phyloP scores from a whole-genome alignment of 768 basidiomycete species.

The Boletus rubropictus region DNA sequence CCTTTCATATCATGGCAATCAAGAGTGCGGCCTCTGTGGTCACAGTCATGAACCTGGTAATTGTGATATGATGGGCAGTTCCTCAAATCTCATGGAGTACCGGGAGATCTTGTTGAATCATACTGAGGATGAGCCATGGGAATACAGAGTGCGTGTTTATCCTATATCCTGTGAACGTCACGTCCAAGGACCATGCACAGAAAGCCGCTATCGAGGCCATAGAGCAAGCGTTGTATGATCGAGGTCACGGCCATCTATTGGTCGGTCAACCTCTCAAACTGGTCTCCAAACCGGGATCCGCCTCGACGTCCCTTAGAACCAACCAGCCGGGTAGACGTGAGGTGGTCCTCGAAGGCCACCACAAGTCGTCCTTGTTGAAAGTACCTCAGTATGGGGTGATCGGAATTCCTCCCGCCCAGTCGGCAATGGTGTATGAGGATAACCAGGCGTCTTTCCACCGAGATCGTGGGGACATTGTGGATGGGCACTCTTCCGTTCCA shows the following conservation, averaged over 20 bases:
- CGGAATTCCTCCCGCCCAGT: neutral
- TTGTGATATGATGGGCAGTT: constrained; percentile 62
- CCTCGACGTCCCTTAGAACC: constrained; percentile 14
- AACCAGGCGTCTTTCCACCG: neutral
- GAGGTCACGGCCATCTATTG: constrained; percentile 53
- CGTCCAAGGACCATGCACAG: constrained; percentile 32
- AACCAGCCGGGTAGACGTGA: neutral
- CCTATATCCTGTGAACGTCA: neutral
- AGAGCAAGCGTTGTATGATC: constrained; percentile 53
- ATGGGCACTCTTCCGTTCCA: neutral
- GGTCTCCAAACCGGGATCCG: constrained; percentile 32
- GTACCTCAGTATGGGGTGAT: neutral
- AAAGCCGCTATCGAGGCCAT: constrained; percentile 62
- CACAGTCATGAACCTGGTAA: constrained; percentile 40
- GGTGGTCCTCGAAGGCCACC: neutral
- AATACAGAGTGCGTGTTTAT: constrained; percentile 48
- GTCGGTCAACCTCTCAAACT: constrained; percentile 60
- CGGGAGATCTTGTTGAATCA: constrained; percentile 60
- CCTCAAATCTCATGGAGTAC: constrained; percentile 64
- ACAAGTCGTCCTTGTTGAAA: constrained; percentile 1
- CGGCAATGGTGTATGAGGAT: neutral
- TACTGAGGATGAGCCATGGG: constrained; percentile 60
- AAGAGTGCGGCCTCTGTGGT: constrained; percentile 60
- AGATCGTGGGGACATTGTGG: neutral
- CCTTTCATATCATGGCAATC: constrained; percentile 6